A percentile compares a stretch with the other conserved stretches of the same genome.
Evolutionary conservation across 345 rosid genomes (phyloP).

Genomic region (Citrus glauca): DNA sequence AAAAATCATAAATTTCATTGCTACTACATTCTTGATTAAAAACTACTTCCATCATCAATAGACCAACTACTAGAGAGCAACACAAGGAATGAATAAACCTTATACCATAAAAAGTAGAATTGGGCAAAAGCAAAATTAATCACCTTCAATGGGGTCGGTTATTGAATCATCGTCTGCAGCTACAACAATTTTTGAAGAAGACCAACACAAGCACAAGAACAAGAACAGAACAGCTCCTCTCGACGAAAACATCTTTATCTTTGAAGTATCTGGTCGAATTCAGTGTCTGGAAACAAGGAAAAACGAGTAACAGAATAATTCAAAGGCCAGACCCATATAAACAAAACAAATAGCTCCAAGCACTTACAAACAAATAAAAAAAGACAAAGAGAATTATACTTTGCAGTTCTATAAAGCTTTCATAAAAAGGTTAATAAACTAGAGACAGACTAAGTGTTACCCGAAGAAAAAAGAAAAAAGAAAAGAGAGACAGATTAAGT

Average conservation of each 20-base stretch:
- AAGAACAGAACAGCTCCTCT: conserved; percentile 28
- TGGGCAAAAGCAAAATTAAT: conserved; percentile 8
- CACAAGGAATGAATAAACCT: neutral
- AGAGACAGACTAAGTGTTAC: neutral
- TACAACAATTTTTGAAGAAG: conserved; percentile 29
- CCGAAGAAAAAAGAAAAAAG: neutral
- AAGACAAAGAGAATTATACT: neutral
- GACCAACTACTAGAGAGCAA: neutral
- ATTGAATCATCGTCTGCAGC: conserved; percentile 35
- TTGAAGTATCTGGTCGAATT: neutral
- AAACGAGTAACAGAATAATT: too few relatives aligned
- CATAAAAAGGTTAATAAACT: neutral
- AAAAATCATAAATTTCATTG: neutral
- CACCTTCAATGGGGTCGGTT: conserved; percentile 77
- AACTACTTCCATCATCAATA: too few relatives aligned
- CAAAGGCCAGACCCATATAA: neutral
- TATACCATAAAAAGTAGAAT: neutral
- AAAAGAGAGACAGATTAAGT: too few relatives aligned
- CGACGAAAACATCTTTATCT: conserved; percentile 17
- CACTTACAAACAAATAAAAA: neutral
- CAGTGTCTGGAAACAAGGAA: neutral
- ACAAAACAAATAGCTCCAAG: neutral
- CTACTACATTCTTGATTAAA: neutral
- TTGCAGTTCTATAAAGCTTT: too few relatives aligned
- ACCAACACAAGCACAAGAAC: conserved; percentile 32